phyloP scores from a whole-genome alignment of 345 rosid genomes.

The Populus euphratica region DNA sequence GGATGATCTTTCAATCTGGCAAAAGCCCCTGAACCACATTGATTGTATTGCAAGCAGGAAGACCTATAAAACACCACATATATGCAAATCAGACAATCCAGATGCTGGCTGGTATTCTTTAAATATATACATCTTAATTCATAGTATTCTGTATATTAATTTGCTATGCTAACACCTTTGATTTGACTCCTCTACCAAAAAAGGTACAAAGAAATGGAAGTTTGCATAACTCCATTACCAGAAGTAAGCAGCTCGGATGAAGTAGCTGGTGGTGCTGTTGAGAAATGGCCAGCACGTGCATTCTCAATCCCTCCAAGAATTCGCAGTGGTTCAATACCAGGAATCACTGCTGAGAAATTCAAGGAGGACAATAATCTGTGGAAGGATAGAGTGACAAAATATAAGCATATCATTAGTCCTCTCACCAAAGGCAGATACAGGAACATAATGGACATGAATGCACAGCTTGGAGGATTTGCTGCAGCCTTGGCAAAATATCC shows the following conservation, averaged over 20 bases:
- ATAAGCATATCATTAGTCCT: conserved; percentile 53
- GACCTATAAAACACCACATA: conserved; percentile 47
- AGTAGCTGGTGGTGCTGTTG: conserved; percentile 72
- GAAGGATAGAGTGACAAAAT: conserved; percentile 65
- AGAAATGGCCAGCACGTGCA: conserved; percentile 88
- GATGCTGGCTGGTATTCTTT: conserved; percentile 68
- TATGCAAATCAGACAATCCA: conserved; percentile 63
- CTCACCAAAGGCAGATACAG: conserved; percentile 67
- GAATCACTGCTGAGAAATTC: conserved; percentile 57
- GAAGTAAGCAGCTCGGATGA: conserved; percentile 62
- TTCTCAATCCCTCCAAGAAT: conserved; percentile 80
- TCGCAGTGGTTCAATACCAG: conserved; percentile 60
- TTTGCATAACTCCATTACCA: conserved; percentile 78
- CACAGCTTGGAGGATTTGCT: conserved; percentile 87
- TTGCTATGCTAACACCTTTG: background rate
- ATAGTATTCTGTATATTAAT: background rate
- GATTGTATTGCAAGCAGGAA: conserved; percentile 55
- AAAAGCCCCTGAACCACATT: conserved; percentile 84
- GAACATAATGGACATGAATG: conserved; percentile 95
- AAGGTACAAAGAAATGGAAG: conserved; percentile 79
- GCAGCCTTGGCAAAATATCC: conserved; percentile 67
- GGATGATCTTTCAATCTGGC: conserved; percentile 69
- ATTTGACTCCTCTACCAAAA: background rate
- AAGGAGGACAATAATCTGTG: conserved; percentile 72
- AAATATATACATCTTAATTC: background rate